phyloP scores from a whole-genome alignment of 148 eudicot species.

The Diospyros kaki region DNA sequence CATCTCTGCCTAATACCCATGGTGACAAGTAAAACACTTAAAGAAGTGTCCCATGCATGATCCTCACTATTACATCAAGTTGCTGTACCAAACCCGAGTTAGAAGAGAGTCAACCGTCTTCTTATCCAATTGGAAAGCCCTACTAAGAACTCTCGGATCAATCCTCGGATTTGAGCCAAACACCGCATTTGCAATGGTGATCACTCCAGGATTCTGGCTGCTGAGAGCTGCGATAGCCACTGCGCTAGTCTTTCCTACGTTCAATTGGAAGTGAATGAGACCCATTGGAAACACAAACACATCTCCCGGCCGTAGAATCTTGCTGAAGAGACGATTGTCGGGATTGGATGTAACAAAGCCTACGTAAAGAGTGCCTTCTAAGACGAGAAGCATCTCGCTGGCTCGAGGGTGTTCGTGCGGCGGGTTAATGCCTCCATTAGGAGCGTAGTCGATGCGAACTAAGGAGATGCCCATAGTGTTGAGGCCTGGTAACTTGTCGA shows the following conservation, averaged over 20 bases:
- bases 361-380: background rate
- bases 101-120: background rate
- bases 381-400: background rate
- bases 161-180: background rate
- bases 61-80: background rate
- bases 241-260: background rate
- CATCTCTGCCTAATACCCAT: no score
- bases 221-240: background rate
- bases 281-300: no score
- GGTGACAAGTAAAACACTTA: no score
- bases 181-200: background rate
- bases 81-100: background rate
- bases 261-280: background rate
- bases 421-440: background rate
- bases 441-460: background rate
- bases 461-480: background rate
- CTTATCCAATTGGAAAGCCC: background rate
- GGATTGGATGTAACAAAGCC: slow-evolving; percentile 1
- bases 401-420: background rate
- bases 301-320: background rate
- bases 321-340: background rate
- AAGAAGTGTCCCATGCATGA: no score
- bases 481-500: background rate
- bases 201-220: no score
- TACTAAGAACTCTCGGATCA: background rate